Base-by-base conservation (phyloP, 2,329 filamentous ascomycete genomes). In the Fusarium buharicum region DNA sequence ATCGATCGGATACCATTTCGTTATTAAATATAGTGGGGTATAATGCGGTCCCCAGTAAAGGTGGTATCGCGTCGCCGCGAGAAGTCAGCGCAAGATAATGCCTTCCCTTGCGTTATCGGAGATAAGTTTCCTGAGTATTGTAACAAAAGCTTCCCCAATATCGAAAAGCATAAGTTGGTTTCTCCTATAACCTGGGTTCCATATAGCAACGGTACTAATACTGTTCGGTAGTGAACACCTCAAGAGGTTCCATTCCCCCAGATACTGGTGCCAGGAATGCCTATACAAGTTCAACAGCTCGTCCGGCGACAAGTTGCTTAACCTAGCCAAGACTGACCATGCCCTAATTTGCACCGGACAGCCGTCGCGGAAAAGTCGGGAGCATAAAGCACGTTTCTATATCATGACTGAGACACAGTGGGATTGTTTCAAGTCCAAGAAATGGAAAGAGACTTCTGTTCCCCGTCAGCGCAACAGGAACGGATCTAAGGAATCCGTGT, bases 281-380 rank as follows among this genome's bases (percentile, higher is more conserved):
- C 4, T 54, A 12, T n/a, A 54, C 8, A 59, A 59, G 47, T 59
- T 59, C 40, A 59, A 41, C 13, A 33, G 40, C 27, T 17, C 55
- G 10, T n/a, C 40, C 1, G 6, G 24, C 1, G 6, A 4, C 0
- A 2, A n/a, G 0, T 3, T 6, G 0, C 16, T 59, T 1, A 11
- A 9, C 0, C 20, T 39, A 0, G 16, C 12, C 8, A 13, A 1
- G 1, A 0, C 3, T 1, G 33, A 37, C 1, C 56, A 59, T 3
- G 14, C 17, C n/a, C n/a, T n/a, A n/a, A n/a, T n/a, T 1, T 59
- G 56, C 1, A 2, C 14, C 0, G n/a, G 33, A 13, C 4, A 10
- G 8, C 36, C 40, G 6, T 33, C 20, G 0, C 3, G 7, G 4
- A 43, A 38, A 8, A 57, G 10, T 20, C 16, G 13, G 11, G 6